These are phyloP conservation scores for Linum usitatissimum DNA, from an alignment of 345 rosid species.

Conservation along the genomic window DNA sequence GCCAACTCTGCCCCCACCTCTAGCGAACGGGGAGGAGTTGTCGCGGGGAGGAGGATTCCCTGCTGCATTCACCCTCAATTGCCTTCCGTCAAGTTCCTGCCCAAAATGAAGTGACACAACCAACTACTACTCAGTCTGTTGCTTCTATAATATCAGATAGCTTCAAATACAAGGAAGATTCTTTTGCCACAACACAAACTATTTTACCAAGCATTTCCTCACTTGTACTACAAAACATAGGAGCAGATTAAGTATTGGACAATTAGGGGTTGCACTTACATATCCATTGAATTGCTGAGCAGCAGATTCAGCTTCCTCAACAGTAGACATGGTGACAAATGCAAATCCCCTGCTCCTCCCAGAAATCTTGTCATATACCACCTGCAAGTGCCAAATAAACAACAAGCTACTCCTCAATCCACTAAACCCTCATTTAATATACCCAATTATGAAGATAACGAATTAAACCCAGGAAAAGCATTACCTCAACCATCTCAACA, in stretches of 20 bases:
- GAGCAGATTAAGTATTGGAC: neutral
- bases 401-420: neutral
- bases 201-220: neutral
- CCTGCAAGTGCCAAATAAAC: constrained; percentile 31
- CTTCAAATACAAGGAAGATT: neutral
- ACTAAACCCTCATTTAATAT: no score
- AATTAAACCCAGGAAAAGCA: neutral
- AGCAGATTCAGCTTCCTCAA: constrained; percentile 69
- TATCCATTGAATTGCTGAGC: constrained; percentile 80
- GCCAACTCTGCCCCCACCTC: constrained; percentile 14
- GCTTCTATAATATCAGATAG: no score
- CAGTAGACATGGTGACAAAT: constrained; percentile 82
- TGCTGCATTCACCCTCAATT: constrained; percentile 67
- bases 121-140: constrained; percentile 6
- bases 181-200: neutral
- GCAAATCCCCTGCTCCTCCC: constrained; percentile 98
- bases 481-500: constrained; percentile 97
- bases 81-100: constrained; percentile 87
- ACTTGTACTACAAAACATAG: neutral
- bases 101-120: constrained; percentile 4
- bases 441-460: neutral
- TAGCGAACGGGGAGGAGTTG: neutral
- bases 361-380: constrained; percentile 79
- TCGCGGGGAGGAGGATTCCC: constrained; percentile 55
- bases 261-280: constrained; percentile 31